These are phyloP conservation scores for Pseudocercospora eumusae DNA, from an alignment of 2,329 filamentous ascomycete species.

Conservation along the genomic window DNA sequence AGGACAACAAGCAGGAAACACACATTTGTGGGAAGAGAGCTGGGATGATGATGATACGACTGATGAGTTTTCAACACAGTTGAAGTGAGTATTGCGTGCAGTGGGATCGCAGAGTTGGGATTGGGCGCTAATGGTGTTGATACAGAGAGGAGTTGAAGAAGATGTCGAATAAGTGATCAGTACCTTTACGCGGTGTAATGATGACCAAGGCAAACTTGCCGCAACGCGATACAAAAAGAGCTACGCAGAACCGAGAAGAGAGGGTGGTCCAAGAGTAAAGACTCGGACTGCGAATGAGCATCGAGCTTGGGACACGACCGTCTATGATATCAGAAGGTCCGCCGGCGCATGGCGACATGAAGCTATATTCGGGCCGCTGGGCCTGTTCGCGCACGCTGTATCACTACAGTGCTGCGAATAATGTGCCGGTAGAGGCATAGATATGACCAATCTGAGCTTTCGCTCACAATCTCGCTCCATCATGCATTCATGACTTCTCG, in stretches of 20 bases:
- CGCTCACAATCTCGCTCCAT: constrained; percentile 13
- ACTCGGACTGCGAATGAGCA: not conserved
- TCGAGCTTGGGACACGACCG: not conserved
- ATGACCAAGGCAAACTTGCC: not conserved
- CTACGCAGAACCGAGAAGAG: not conserved
- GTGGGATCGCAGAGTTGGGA: not conserved
- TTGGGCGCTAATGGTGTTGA: constrained; percentile 1
- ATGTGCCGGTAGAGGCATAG: not conserved
- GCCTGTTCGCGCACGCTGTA: not conserved
- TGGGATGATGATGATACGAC: constrained; percentile 98
- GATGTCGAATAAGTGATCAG: constrained; percentile 62
- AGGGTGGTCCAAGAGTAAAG: not conserved
- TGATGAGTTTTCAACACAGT: constrained; percentile 92
- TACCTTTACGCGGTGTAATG: not conserved
- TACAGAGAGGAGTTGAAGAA: constrained; percentile 81
- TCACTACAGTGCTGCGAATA: not conserved
- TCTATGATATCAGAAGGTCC: not conserved
- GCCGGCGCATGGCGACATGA: not conserved
- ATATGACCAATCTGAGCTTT: not conserved
- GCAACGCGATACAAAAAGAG: not conserved
- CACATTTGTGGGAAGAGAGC: constrained; percentile 97
- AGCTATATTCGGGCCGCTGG: not conserved
- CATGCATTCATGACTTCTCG: constrained; percentile 31
- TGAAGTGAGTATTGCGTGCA: constrained; percentile 66
- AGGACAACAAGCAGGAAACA: constrained; percentile 59